Conservation (phyloP, 176 grass and related monocot species). For the Oryza coarctata region DNA sequence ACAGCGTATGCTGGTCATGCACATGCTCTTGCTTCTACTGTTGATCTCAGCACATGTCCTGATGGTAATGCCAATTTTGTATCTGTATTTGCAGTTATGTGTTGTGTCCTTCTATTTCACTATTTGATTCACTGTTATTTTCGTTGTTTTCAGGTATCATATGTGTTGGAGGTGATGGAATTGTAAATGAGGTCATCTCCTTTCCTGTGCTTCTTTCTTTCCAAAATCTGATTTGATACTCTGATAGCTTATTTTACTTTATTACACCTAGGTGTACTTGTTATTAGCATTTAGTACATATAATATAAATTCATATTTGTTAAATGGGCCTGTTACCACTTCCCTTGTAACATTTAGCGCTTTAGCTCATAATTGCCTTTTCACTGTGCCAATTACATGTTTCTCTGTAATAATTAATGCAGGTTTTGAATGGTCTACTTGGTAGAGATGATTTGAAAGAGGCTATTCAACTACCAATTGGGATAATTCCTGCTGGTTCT, state of each 20-base stretch:
- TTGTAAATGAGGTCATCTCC: slow-evolving; percentile 67
- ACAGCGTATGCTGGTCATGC: slow-evolving; percentile 87
- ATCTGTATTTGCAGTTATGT: slow-evolving; percentile 15
- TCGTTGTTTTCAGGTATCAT: slow-evolving; percentile 57
- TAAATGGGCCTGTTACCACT: not conserved
- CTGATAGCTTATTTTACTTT: slow-evolving; percentile 6
- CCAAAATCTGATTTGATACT: not conserved
- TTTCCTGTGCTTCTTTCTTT: slow-evolving; percentile 23
- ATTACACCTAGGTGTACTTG: not conserved
- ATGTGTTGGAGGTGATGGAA: slow-evolving; percentile 93
- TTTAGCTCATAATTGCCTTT: slow-evolving; percentile 2
- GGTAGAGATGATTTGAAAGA: slow-evolving; percentile 64
- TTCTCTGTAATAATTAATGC: slow-evolving; percentile 31
- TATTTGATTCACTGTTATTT: slow-evolving; percentile 6
- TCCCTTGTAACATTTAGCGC: not conserved
- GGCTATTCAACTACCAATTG: slow-evolving; percentile 69
- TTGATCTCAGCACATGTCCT: slow-evolving; percentile 68
- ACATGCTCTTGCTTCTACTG: slow-evolving; percentile 68
- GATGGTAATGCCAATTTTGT: slow-evolving; percentile 55
- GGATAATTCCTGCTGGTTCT: slow-evolving; percentile 85
- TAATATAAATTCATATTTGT: too few relatives aligned
- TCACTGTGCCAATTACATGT: not conserved
- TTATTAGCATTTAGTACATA: slow-evolving; percentile 6
- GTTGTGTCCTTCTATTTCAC: not conserved
- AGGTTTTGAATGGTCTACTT: slow-evolving; percentile 89